Conservation (phyloP, 176 grass and related monocot species). For the Bromus sterilis region DNA sequence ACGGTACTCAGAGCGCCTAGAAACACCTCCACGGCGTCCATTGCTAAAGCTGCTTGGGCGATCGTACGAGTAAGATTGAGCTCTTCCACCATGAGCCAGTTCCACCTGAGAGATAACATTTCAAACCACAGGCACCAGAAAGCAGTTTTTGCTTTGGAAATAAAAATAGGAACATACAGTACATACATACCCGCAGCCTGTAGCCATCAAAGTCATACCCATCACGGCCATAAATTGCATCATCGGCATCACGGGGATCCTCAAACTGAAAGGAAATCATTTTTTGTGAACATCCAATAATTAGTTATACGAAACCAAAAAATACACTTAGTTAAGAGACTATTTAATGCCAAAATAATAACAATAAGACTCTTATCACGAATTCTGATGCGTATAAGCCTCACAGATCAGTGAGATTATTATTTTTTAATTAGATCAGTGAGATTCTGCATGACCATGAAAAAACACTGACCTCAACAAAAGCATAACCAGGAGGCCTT, state of each 20-base stretch:
- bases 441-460: neutral
- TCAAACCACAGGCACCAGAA: neutral
- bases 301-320: neutral
- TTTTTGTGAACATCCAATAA: neutral
- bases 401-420: neutral
- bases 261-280: slow-evolving; percentile 58
- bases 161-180: neutral
- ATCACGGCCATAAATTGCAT: slow-evolving; percentile 85
- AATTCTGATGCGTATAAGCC: neutral
- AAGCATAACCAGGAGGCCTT: slow-evolving; percentile 90
- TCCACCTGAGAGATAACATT: slow-evolving; percentile 61
- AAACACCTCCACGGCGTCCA: slow-evolving; percentile 50
- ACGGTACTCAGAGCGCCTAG: slow-evolving; percentile 72
- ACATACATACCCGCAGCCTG: slow-evolving; percentile 55
- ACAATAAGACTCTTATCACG: neutral
- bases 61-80: slow-evolving; percentile 72
- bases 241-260: slow-evolving; percentile 82
- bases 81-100: slow-evolving; percentile 86
- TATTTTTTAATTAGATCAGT: too few species aligned
- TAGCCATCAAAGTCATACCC: slow-evolving; percentile 92
- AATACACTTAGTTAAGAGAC: neutral
- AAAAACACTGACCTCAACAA: slow-evolving; percentile 63
- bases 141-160: neutral
- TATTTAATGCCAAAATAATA: neutral
- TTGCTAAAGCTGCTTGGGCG: slow-evolving; percentile 66